Base-by-base conservation (phyloP, 192 early-diverging fungal genomes). In the Entrophospora sp. region DNA sequence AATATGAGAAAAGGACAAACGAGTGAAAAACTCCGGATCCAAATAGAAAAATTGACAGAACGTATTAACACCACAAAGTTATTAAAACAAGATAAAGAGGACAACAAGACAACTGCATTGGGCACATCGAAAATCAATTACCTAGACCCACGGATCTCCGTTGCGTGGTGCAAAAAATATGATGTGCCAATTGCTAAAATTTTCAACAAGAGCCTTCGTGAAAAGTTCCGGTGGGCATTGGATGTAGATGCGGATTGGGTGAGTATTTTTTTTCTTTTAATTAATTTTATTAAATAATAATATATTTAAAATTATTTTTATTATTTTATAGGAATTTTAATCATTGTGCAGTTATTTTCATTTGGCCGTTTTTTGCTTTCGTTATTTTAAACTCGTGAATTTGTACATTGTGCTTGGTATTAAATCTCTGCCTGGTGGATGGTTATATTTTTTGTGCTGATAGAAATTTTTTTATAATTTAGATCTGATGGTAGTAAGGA, bases 81-180 rank as follows among this genome's bases (percentile, higher is more conserved):
- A 18, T 74, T 85, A 42, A 81, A 87, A 76, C 81, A 87, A 6
- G 96, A 96, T 70, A 95, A 93, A 89, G 95, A 99, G 69, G 93
- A 96, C 63, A 94, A 92, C 80, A 99, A 96, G 76, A 87, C 90
- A 36, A 96, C 94, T 13, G 90, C 96, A 0, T 76, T 99, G 66
- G 87, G 93, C 18, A 99, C 96, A 2, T 96, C 94, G 31, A 97
- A 97, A 78, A 88, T 93, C 75, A 99, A 99, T 78, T 99, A 99
- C 78, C 94, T 97, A 61, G 96, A 99, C 69, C 96, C 96, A 34
- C 86, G 96, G 35, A 99, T 99, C 52, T 90, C 92, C 1, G 85
- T 85, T 7, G 89, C 91, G 13, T 99, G 96, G 96, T 93, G 92
- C 75, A 79, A 86, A 58, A 92, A 91, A 69, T 74, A 90, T 69